Conservation (phyloP, 768 basidiomycete genomes). For the Hygrocybe coccinea region DNA sequence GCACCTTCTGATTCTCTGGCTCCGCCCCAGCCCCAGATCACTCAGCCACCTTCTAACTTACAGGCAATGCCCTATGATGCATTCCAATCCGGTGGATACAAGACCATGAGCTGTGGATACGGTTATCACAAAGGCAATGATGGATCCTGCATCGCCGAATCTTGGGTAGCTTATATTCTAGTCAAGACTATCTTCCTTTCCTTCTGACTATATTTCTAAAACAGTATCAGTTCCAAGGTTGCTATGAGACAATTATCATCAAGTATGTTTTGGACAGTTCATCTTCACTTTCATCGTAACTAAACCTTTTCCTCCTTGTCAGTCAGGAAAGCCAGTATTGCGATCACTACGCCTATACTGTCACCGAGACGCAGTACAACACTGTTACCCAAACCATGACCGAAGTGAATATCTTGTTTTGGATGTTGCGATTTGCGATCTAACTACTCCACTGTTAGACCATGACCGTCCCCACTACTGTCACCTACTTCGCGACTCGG, state of each 20-base stretch:
- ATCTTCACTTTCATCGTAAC: conserved; percentile 2
- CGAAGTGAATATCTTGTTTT: conserved; percentile 11
- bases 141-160: conserved; percentile 49
- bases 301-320: conserved; percentile 11
- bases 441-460: conserved; percentile 15
- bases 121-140: conserved; percentile 54
- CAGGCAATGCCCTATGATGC: conserved; percentile 54
- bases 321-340: conserved; percentile 12
- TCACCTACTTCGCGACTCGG: conserved; percentile 30
- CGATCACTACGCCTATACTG: conserved; percentile 27
- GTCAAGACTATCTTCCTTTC: not conserved
- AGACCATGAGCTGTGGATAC: conserved; percentile 64
- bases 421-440: not conserved
- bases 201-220: conserved; percentile 3
- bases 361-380: conserved; percentile 35
- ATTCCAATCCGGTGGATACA: conserved; percentile 61
- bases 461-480: conserved; percentile 40
- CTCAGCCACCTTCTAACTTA: conserved; percentile 36
- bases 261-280: conserved; percentile 16
- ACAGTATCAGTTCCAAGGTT: conserved; percentile 32
- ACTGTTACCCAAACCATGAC: conserved; percentile 29
- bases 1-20: conserved; percentile 24
- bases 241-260: conserved; percentile 65
- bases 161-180: conserved; percentile 48
- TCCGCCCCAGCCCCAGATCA: conserved; percentile 34